These are phyloP conservation scores for Lachnellula arida DNA, from an alignment of 2,329 filamentous ascomycete species.

Conservation along the genomic window DNA sequence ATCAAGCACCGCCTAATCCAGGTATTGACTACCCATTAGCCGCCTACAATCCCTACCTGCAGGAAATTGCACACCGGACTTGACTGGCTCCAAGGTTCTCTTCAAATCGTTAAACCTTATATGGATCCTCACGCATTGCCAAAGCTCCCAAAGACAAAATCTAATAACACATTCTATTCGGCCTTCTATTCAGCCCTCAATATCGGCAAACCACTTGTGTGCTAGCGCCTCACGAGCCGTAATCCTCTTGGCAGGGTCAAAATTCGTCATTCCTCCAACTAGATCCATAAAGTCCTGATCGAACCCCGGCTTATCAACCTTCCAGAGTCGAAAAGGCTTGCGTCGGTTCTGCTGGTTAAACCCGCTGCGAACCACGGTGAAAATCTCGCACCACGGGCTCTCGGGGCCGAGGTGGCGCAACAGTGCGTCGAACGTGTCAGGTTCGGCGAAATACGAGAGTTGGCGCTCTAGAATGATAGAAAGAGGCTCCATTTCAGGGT, in stretches of 20 bases:
- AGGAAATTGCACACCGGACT: too few species aligned
- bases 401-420: constrained; percentile 38
- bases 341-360: constrained; percentile 40
- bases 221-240: constrained; percentile 37
- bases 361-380: constrained; percentile 35
- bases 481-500: constrained; percentile 27
- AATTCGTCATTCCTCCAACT: constrained; percentile 35
- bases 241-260: constrained; percentile 38
- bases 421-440: constrained; percentile 37
- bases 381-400: constrained; percentile 36
- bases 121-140: too few species aligned
- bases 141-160: too few species aligned
- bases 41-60: too few species aligned
- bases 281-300: constrained; percentile 31
- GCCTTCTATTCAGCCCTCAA: too few species aligned
- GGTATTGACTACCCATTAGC: too few species aligned
- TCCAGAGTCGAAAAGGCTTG: constrained; percentile 39
- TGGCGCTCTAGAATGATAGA: constrained; percentile 39
- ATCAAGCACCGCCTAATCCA: too few species aligned
- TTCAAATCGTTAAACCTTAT: too few species aligned
- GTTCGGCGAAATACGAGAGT: constrained; percentile 44
- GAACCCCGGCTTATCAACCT: constrained; percentile 36
- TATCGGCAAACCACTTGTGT: constrained; percentile 24
- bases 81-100: too few species aligned
- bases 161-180: too few species aligned